Conservation (phyloP, 2,329 filamentous ascomycete genomes). For the Penicillium sp. region DNA sequence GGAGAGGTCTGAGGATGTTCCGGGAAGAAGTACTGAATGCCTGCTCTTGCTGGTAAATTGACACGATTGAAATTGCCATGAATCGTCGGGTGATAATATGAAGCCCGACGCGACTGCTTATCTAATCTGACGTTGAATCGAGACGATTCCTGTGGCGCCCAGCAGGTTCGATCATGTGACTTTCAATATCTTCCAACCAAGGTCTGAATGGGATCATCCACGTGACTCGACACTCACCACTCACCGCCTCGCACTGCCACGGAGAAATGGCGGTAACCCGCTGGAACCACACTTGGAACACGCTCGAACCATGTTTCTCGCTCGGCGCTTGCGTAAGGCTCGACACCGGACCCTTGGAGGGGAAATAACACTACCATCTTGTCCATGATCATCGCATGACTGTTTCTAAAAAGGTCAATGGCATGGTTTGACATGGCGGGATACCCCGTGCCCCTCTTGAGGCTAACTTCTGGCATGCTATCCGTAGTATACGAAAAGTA, state of each 20-base stretch:
- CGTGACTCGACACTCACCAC: constrained; percentile 14
- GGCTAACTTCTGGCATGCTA: neutral
- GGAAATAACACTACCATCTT: neutral
- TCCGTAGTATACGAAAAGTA: neutral
- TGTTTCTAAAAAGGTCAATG: neutral
- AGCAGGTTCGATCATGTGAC: constrained; percentile 23
- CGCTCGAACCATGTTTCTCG: constrained; percentile 2
- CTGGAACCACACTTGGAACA: neutral
- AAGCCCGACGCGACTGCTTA: constrained; percentile 15
- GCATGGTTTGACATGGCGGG: neutral
- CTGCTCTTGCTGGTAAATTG: too few relatives aligned
- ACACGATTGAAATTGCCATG: too few relatives aligned
- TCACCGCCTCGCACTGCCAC: constrained; percentile 10
- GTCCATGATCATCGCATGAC: neutral
- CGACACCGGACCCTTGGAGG: neutral
- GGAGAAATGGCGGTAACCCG: constrained; percentile 17
- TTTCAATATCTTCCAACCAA: neutral
- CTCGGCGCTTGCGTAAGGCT: neutral
- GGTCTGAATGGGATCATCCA: neutral
- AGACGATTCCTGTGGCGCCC: constrained; percentile 31
- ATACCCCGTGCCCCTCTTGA: neutral
- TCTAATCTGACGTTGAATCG: constrained; percentile 19
- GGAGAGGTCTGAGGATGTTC: neutral
- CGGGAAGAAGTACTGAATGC: neutral
- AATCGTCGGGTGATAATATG: neutral